Evolutionary conservation across 768 basidiomycete species (phyloP).

Genomic region (Russula sp.): DNA sequence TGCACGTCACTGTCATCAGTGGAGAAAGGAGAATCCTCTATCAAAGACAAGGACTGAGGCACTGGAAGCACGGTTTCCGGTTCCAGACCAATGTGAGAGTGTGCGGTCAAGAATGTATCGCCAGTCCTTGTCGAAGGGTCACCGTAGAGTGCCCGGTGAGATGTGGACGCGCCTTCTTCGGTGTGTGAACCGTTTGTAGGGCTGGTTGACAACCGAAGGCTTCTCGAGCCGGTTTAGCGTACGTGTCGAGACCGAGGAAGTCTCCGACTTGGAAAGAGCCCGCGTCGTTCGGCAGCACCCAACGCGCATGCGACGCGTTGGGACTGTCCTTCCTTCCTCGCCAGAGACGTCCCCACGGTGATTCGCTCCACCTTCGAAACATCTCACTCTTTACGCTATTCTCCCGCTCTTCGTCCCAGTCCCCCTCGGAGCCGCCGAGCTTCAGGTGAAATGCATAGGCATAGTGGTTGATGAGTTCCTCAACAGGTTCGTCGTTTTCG

Average conservation of each 20-base stretch:
- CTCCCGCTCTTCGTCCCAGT: constrained; percentile 62
- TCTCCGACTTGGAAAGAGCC: constrained; percentile 74
- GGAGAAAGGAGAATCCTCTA: neutral
- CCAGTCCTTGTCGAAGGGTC: constrained; percentile 26
- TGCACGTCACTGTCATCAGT: constrained; percentile 5
- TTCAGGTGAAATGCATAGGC: constrained; percentile 63
- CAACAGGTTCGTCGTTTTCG: constrained; percentile 42
- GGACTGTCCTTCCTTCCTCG: constrained; percentile 37
- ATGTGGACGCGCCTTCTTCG: constrained; percentile 1
- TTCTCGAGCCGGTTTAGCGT: constrained; percentile 40
- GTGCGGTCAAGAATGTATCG: constrained; percentile 38
- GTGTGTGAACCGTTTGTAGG: neutral
- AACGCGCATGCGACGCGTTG: constrained; percentile 31
- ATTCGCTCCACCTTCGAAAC: constrained; percentile 58
- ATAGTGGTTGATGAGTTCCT: constrained; percentile 54
- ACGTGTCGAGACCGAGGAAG: constrained; percentile 66
- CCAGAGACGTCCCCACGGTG: constrained; percentile 55
- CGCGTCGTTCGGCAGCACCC: constrained; percentile 56
- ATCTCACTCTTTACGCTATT: constrained; percentile 54
- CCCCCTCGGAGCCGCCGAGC: constrained; percentile 59
- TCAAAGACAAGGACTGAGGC: constrained; percentile 26
- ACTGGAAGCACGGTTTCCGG: neutral
- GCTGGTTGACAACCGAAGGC: neutral
- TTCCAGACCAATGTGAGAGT: constrained; percentile 33
- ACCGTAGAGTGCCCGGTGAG: neutral